Conservation (phyloP, 169 alveolate genomes). For the Plasmodium blacklocki region DNA sequence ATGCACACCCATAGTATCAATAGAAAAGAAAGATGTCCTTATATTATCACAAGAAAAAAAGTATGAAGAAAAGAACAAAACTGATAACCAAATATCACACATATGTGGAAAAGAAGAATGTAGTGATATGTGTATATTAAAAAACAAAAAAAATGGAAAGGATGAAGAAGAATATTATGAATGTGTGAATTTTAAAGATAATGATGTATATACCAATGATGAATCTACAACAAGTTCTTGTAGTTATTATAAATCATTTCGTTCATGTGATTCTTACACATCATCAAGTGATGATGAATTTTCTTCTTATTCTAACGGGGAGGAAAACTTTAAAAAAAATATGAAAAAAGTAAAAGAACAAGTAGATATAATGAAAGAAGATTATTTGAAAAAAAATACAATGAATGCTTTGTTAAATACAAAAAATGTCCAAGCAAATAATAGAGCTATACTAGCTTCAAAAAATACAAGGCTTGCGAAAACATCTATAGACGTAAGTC, state of each 20-base stretch:
- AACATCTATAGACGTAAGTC: slow-evolving; percentile 57
- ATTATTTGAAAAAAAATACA: slow-evolving; percentile 50
- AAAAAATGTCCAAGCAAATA: slow-evolving; percentile 50
- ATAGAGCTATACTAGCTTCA: slow-evolving; percentile 57
- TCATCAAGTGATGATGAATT: slow-evolving; percentile 27
- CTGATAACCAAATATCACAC: too few relatives aligned
- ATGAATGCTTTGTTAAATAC: slow-evolving; percentile 51
- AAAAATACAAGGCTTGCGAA: slow-evolving; percentile 49
- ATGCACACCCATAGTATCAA: too few relatives aligned
- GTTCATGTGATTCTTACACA: slow-evolving; percentile 9
- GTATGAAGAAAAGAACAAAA: too few relatives aligned
- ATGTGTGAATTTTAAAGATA: slow-evolving; percentile 14
- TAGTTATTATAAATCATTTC: slow-evolving; percentile 9
- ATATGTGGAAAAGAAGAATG: not conserved
- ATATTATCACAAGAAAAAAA: too few relatives aligned
- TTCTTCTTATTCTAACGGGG: slow-evolving; percentile 31
- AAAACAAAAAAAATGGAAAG: slow-evolving; percentile 9
- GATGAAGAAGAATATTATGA: slow-evolving; percentile 18
- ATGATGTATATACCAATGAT: not conserved
- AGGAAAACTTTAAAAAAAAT: slow-evolving; percentile 24
- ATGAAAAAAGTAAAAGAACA: slow-evolving; percentile 65
- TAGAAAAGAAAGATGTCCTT: too few relatives aligned
- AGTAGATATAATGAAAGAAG: slow-evolving; percentile 60
- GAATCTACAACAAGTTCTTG: slow-evolving; percentile 6
- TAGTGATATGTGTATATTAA: not conserved